These are phyloP conservation scores for Beauveria brongniartii DNA, from an alignment of 2,329 filamentous ascomycete species.

Conservation along the genomic window DNA sequence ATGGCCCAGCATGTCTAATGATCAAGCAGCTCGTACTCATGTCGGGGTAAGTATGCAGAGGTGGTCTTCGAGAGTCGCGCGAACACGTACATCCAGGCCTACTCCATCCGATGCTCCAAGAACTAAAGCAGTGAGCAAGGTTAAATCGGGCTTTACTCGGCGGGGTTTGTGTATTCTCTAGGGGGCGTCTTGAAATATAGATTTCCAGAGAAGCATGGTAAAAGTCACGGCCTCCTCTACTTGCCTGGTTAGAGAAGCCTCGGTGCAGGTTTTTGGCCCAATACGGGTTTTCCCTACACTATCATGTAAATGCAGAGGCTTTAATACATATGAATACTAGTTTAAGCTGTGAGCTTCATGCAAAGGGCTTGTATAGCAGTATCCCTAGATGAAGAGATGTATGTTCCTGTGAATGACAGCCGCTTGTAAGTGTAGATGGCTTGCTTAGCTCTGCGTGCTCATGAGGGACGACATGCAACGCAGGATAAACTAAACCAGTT, in stretches of 20 bases:
- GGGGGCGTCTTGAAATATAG: not conserved
- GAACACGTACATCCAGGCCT: not conserved
- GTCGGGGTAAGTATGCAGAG: not conserved
- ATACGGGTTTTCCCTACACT: not conserved
- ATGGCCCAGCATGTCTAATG: not conserved
- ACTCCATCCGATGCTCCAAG: not conserved
- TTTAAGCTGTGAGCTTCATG: too few species aligned
- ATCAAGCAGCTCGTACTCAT: not conserved
- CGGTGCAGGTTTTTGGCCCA: not conserved
- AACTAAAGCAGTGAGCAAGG: not conserved
- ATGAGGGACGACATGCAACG: too few species aligned
- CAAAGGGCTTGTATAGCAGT: too few species aligned
- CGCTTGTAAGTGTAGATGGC: too few species aligned
- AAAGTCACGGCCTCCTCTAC: not conserved
- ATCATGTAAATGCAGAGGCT: not conserved
- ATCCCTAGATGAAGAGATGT: too few species aligned
- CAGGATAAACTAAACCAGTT: too few species aligned
- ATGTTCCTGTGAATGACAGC: too few species aligned
- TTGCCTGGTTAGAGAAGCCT: not conserved
- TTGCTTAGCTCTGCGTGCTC: too few species aligned
- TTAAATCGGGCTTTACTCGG: not conserved
- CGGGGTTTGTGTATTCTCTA: not conserved
- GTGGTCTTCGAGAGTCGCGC: not conserved
- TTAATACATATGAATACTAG: not conserved
- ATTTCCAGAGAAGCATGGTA: not conserved